Evolutionary conservation across 23 red algal species (phyloP).

Genomic region (Gracilariopsis chorda): DNA sequence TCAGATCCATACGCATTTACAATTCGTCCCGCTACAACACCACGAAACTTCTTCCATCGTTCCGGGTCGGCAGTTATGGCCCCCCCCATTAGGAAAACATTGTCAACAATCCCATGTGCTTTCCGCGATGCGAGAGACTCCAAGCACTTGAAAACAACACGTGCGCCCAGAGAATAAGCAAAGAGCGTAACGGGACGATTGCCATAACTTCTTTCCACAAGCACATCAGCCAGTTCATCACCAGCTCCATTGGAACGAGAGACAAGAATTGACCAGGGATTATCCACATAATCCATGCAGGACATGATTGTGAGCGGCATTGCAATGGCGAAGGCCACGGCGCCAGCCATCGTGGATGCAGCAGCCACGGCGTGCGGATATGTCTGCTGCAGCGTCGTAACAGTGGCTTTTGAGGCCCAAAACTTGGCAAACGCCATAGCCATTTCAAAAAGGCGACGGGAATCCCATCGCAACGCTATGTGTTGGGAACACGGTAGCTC

Average conservation of each 20-base stretch:
- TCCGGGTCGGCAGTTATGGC: slow-evolving; percentile 81
- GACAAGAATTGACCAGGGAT: slow-evolving; percentile 90
- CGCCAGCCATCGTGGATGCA: slow-evolving; percentile 79
- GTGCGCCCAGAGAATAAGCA: slow-evolving; percentile 94
- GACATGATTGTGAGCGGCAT: slow-evolving; percentile 93
- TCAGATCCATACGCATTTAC: slow-evolving; percentile 87
- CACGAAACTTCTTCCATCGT: slow-evolving; percentile 71
- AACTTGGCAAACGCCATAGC: slow-evolving; percentile 95
- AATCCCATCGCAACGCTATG: slow-evolving; percentile 97
- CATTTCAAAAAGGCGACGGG: slow-evolving; percentile 83
- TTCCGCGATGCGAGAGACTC: slow-evolving; percentile 77
- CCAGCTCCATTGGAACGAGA: slow-evolving; percentile 89
- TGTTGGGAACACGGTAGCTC: slow-evolving; percentile 84
- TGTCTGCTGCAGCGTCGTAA: slow-evolving; percentile 86
- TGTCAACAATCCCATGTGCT: slow-evolving; percentile 89
- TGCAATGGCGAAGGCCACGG: slow-evolving; percentile 87
- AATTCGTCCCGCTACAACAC: slow-evolving; percentile 80
- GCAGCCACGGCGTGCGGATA: slow-evolving; percentile 89
- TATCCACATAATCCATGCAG: slow-evolving; percentile 94
- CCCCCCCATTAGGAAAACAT: slow-evolving; percentile 89
- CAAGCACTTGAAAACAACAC: slow-evolving; percentile 97
- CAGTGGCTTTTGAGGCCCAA: slow-evolving; percentile 98
- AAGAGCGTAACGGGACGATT: slow-evolving; percentile 92
- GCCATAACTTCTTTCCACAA: slow-evolving; percentile 87
- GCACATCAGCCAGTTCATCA: slow-evolving; percentile 93